These are phyloP conservation scores for Pholiota conissans DNA, from an alignment of 768 basidiomycete genomes.

Conservation along the genomic window DNA sequence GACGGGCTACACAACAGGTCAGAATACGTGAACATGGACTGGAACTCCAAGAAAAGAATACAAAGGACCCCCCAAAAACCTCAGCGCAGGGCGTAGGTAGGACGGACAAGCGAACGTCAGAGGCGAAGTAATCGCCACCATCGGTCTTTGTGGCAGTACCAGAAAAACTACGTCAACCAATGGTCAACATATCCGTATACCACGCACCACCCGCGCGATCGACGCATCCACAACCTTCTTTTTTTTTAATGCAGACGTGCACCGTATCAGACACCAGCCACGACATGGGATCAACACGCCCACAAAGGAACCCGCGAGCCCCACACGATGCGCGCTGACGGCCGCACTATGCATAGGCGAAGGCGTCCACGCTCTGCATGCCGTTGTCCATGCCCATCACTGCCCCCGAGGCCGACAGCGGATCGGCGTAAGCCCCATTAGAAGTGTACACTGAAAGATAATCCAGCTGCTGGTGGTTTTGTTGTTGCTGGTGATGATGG, in stretches of 20 bases:
- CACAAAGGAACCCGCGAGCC: not conserved
- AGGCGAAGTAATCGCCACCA: not conserved
- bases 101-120: not conserved
- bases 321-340: slow-evolving; percentile 4
- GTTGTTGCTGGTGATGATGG: slow-evolving; percentile 14
- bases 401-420: slow-evolving; percentile 6
- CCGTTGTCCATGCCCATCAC: slow-evolving; percentile 18
- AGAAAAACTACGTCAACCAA: not conserved
- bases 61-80: not conserved
- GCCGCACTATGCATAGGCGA: slow-evolving; percentile 18
- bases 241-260: not conserved
- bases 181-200: too few relatives aligned
- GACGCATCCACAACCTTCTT: too few relatives aligned
- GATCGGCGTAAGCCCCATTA: slow-evolving; percentile 12
- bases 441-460: slow-evolving; percentile 12
- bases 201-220: too few relatives aligned
- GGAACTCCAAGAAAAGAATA: slow-evolving; percentile 1
- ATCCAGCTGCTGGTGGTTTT: slow-evolving; percentile 13
- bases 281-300: not conserved
- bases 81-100: not conserved
- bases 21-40: not conserved
- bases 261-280: not conserved
- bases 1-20: not conserved
- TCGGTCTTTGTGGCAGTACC: not conserved
- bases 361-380: slow-evolving; percentile 20